These are phyloP conservation scores for Glarea lozoyensis DNA, from an alignment of 495 filamentous ascomycete species.

Conservation along the genomic window DNA sequence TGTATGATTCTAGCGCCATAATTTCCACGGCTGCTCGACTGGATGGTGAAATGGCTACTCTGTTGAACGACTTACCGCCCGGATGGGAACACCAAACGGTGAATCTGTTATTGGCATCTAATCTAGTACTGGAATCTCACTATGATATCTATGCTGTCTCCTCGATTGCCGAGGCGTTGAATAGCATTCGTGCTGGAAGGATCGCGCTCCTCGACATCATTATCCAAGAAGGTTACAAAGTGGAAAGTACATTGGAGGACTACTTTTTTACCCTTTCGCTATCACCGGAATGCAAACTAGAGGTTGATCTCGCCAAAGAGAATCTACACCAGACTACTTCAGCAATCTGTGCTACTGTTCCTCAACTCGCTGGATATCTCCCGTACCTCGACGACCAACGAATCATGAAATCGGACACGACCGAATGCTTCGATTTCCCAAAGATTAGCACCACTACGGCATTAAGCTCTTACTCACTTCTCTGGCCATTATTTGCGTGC, in stretches of 20 bases:
- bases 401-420: neutral
- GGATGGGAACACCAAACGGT: constrained; percentile 25
- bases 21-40: constrained; percentile 34
- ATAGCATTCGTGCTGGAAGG: constrained; percentile 52
- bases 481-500: constrained; percentile 37
- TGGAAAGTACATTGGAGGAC: neutral
- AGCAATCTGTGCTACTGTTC: neutral
- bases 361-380: neutral
- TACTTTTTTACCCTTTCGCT: too few species aligned
- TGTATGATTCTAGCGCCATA: constrained; percentile 33
- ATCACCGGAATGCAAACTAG: neutral
- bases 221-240: constrained; percentile 9
- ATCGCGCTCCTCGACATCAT: constrained; percentile 46
- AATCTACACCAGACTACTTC: neutral
- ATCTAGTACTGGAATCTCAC: neutral
- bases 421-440: neutral
- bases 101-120: neutral
- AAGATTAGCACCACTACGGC: neutral
- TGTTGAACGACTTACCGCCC: constrained; percentile 32
- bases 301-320: neutral
- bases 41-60: constrained; percentile 39
- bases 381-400: neutral
- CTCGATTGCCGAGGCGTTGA: constrained; percentile 49
- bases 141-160: constrained; percentile 50
- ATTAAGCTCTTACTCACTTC: constrained; percentile 29